Evolutionary conservation across 1,284 basidiomycete species (phyloP).

Genomic region (Fomitopsis palustris): DNA sequence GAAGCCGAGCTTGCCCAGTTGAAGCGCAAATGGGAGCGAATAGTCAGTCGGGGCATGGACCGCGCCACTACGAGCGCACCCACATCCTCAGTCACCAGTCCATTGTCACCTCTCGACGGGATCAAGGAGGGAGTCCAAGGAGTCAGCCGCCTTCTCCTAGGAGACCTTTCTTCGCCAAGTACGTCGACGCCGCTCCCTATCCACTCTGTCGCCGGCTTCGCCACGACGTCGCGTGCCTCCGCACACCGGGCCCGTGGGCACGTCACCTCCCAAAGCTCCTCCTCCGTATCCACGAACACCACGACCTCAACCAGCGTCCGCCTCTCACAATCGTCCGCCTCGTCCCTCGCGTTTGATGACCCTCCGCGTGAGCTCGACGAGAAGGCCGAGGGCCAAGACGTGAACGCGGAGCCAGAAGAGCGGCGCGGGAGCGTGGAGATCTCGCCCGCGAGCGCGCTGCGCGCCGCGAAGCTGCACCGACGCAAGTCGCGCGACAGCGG

Average conservation of each 20-base stretch:
- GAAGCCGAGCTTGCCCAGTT: constrained; percentile 69
- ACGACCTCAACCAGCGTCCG: too few species aligned
- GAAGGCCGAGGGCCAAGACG: constrained; percentile 23
- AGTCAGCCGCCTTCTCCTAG: constrained; percentile 45
- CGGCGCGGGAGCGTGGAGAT: constrained; percentile 17
- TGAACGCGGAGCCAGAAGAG: too few species aligned
- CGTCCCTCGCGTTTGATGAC: constrained; percentile 38
- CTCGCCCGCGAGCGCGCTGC: constrained; percentile 15
- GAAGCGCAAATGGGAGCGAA: constrained; percentile 78
- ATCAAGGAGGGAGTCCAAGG: constrained; percentile 65
- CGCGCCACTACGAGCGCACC: constrained; percentile 20
- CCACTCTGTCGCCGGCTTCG: background rate
- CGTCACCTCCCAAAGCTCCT: constrained; percentile 19
- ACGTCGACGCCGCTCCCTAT: constrained; percentile 10
- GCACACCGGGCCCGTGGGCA: constrained; percentile 22
- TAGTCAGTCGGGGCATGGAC: constrained; percentile 61
- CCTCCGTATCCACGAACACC: too few species aligned
- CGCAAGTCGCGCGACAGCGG: constrained; percentile 30
- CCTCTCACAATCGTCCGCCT: too few species aligned
- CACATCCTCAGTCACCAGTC: constrained; percentile 6
- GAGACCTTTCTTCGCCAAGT: constrained; percentile 25
- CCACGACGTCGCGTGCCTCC: constrained; percentile 1
- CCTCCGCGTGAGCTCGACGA: constrained; percentile 27
- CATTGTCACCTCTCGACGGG: constrained; percentile 40
- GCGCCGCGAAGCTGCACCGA: constrained; percentile 22